Evolutionary conservation across 805 yeast species (phyloP).

Genomic region (Citeromyces matritensis): DNA sequence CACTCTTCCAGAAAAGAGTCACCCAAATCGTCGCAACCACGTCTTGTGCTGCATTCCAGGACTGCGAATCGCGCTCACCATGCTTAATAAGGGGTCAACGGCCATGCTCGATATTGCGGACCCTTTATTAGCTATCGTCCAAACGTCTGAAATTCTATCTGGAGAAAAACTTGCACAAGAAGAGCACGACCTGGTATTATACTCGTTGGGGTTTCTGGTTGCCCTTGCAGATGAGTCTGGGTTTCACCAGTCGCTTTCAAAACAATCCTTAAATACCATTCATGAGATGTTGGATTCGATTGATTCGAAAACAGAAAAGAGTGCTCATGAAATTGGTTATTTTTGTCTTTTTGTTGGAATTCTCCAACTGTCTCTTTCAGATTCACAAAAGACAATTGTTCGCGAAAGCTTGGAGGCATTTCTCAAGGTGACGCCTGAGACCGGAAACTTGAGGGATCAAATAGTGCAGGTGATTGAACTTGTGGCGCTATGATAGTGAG

Average conservation of each 20-base stretch:
- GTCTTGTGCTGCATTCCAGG: background rate
- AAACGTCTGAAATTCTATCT: too few species aligned
- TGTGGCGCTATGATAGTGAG: too few species aligned
- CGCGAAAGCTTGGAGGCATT: too few species aligned
- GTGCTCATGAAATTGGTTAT: slow-evolving; percentile 12
- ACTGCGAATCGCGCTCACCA: background rate
- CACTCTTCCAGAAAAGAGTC: slow-evolving; percentile 2
- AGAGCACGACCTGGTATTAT: slow-evolving; percentile 1
- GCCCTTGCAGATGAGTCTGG: slow-evolving; percentile 6
- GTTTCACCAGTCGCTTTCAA: slow-evolving; percentile 1
- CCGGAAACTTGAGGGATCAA: too few species aligned
- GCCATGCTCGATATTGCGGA: background rate
- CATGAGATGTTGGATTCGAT: background rate
- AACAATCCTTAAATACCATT: background rate
- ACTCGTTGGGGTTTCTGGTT: slow-evolving; percentile 9
- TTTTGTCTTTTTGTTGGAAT: slow-evolving; percentile 8
- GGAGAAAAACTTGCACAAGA: background rate
- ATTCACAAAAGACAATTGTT: too few species aligned
- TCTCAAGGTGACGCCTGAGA: too few species aligned
- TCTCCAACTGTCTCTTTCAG: background rate
- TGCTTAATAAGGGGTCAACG: background rate
- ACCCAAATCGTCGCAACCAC: slow-evolving; percentile 2
- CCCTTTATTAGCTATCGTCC: background rate
- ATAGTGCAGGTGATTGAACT: too few species aligned
- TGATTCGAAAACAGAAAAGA: slow-evolving; percentile 3